Percentiles rank a stretch among this genome's conserved stretches.
Conservation (phyloP, 2,329 filamentous ascomycete species). For the Chaetomium globosum region DNA sequence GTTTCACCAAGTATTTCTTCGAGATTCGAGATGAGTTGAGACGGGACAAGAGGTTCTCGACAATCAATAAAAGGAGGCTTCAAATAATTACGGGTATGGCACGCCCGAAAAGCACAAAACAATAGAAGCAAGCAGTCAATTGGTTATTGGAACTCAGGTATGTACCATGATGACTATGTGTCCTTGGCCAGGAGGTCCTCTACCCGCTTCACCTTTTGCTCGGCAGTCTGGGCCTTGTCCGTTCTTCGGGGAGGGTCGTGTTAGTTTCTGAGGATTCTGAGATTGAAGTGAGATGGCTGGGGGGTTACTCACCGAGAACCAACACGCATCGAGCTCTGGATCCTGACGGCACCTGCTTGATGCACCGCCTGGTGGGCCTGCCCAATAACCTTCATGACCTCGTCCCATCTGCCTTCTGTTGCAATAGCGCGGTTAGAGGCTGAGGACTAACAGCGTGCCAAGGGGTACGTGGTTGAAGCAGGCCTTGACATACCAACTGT, state of each 20-base stretch:
- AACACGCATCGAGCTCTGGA: constrained; percentile 86
- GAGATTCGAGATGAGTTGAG: neutral
- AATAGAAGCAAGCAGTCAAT: neutral
- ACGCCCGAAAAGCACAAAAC: neutral
- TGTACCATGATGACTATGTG: constrained; percentile 14
- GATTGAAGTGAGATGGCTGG: neutral
- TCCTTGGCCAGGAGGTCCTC: constrained; percentile 52
- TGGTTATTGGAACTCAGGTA: neutral
- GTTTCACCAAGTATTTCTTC: neutral
- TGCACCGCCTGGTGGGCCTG: constrained; percentile 81
- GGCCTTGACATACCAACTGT: constrained; percentile 70
- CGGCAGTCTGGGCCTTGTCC: constrained; percentile 80
- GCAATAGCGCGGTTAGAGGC: neutral
- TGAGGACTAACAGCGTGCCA: neutral
- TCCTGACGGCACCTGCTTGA: constrained; percentile 72
- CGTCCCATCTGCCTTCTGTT: constrained; percentile 86
- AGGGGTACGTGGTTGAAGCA: neutral
- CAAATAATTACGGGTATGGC: neutral
- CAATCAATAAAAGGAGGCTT: neutral
- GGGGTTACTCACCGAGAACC: constrained; percentile 66
- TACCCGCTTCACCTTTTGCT: constrained; percentile 74
- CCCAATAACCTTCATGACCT: constrained; percentile 82
- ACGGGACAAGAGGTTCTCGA: neutral
- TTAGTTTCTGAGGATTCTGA: neutral
- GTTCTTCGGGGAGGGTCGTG: constrained; percentile 57